Base-by-base conservation (phyloP, 495 filamentous ascomycete genomes). In the Trichoderma asperelloides region DNA sequence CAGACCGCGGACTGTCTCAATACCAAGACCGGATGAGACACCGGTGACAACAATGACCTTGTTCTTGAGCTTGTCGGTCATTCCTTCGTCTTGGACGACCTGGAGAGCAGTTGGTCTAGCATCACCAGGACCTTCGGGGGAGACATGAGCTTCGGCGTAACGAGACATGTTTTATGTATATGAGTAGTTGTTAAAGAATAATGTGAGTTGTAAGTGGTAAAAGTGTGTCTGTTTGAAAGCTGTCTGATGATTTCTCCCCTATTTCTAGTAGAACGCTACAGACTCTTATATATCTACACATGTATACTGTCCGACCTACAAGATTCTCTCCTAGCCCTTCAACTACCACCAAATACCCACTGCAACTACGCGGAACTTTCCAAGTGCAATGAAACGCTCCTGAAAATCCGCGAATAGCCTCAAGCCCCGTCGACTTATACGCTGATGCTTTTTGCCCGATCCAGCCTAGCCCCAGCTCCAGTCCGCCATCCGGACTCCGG, bases 91-190 rank as follows among this genome's bases (percentile, higher is more conserved):
- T 45, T 78, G 55, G 68, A 86, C 71, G 47, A 86, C 81, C 63
- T 85, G 79, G 6, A 81, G 68, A 21, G 79, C 83, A 3, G 82
- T 85, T 60, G 82, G 82, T 9, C 83, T 79, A 7, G 73, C 72
- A 73, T 86, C 82, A 8, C 79, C 78, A 37, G 76, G 69, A 16
- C 83, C 81, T 51, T 40, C 2, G 25, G 41, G 64, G 9, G 28
- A 47, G 39, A 33, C 41, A 27, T 66, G 63, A 27, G 63, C 30
- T 41, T 39, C 63, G 2, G 63, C 45, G 65, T 39, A 65, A 64
- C 8, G 69, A 47, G 70, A 71, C 49, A 68, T 64, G 39, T 0
- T 23, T n/a, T 66, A 12, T 28, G 64, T 45, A 30, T 49, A 45
- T 5, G 21, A 13, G 13, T 21, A 15, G 12, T 65, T 49, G 63